Conservation (phyloP, 129 eudicot species). For the Mikania micrantha region DNA sequence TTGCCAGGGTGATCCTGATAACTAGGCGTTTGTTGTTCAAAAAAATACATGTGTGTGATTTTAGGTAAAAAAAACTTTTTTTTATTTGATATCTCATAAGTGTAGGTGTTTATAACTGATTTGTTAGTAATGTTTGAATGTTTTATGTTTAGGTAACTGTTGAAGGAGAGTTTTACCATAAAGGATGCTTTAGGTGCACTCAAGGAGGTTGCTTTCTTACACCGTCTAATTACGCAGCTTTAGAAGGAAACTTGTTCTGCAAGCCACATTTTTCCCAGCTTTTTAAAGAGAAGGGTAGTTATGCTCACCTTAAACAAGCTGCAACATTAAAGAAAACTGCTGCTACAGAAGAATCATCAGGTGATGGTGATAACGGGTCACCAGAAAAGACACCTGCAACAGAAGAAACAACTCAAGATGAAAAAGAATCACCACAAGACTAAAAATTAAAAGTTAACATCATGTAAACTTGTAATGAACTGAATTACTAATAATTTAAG, state of each 20-base stretch:
- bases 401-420: neutral
- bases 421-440: conserved; percentile 9
- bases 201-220: conserved; percentile 71
- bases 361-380: neutral
- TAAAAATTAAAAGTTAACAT: neutral
- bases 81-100: too few relatives aligned
- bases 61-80: too few relatives aligned
- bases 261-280: conserved; percentile 85
- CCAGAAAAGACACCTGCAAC: neutral
- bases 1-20: too few relatives aligned
- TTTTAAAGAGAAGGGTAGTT: conserved; percentile 86
- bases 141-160: conserved; percentile 46
- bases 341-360: neutral
- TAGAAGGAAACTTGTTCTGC: conserved; percentile 77
- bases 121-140: neutral
- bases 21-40: too few relatives aligned
- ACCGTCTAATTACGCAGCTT: conserved; percentile 69
- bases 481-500: neutral
- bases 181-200: conserved; percentile 66
- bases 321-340: conserved; percentile 33
- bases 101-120: too few relatives aligned
- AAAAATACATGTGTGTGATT: too few relatives aligned
- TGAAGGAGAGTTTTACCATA: conserved; percentile 75
- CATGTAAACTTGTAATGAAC: neutral
- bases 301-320: conserved; percentile 51